phyloP scores from a whole-genome alignment of 257 asterid species.

The Solanum clarkiae region DNA sequence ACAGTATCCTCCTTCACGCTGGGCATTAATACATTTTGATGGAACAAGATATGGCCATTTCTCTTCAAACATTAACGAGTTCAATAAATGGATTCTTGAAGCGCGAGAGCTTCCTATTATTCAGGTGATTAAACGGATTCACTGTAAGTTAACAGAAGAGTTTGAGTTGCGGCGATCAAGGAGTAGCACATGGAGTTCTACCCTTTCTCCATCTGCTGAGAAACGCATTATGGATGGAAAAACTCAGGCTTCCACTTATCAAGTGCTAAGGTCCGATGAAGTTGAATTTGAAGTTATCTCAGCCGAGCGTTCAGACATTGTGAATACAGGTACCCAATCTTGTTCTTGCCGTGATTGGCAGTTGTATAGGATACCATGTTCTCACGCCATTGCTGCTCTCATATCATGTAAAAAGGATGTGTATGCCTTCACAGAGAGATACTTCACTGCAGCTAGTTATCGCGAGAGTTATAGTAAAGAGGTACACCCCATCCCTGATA shows the following conservation, averaged over 20 bases:
- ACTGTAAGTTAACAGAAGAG: slow-evolving; percentile 26
- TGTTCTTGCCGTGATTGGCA: slow-evolving; percentile 79
- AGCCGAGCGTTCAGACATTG: slow-evolving; percentile 48
- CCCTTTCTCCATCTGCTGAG: slow-evolving; percentile 59
- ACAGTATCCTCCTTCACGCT: slow-evolving; percentile 42
- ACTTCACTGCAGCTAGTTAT: slow-evolving; percentile 34
- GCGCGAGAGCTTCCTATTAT: slow-evolving; percentile 59
- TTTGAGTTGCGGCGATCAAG: slow-evolving; percentile 41
- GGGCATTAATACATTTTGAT: slow-evolving; percentile 53
- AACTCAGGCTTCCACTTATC: slow-evolving; percentile 33
- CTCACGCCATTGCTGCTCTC: slow-evolving; percentile 66
- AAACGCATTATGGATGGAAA: slow-evolving; percentile 36
- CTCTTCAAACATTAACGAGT: slow-evolving; percentile 49
- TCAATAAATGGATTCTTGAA: slow-evolving; percentile 53
- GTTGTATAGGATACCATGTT: slow-evolving; percentile 55
- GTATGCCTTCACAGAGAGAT: slow-evolving; percentile 36
- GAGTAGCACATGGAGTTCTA: slow-evolving; percentile 40
- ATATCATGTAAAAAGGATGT: slow-evolving; percentile 41
- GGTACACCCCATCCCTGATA: slow-evolving; percentile 31
- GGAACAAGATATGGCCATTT: slow-evolving; percentile 51
- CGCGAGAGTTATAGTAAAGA: slow-evolving; percentile 33
- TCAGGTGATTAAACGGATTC: slow-evolving; percentile 59
- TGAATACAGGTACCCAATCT: slow-evolving; percentile 35
- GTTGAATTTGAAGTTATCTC: slow-evolving; percentile 66
- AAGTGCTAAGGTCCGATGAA: slow-evolving; percentile 65